Base-by-base conservation (phyloP, 768 basidiomycete species). In the Termitomyces eurrhizus region DNA sequence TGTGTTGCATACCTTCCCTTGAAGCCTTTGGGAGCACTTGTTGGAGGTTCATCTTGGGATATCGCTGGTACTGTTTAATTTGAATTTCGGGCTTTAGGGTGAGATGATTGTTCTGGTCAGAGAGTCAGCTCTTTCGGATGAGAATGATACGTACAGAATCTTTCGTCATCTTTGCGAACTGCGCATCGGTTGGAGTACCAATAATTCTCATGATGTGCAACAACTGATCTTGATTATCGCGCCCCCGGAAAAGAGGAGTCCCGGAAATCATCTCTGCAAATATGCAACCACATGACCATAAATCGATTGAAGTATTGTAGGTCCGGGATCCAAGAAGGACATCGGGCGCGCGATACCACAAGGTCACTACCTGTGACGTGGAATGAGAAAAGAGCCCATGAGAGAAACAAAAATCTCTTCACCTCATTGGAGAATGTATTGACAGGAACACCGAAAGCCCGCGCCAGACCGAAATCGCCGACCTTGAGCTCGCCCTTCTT, bases 201-300 rank as follows among this genome's bases (percentile, higher is more conserved):
- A 98, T 86, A 52, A 98, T 92, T 68, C 95, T 84, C 88, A 98
- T 95, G 70, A 99, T 99, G 68, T 96, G 94, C 49, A 94, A 80
- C n/a, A 99, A 79, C 71, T 99, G 97, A 73, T 99, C 97, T 65
- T 95, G 90, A 69, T 98, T 98, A 72, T 98, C 97, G 63, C 96
- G 80, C 24, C 97, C 97, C 64, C 96, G 83, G 82, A 99, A 99
- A 33, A 99, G 83, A 32, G 97, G 97, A 6, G 95, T 90, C 1
- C 97, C 97, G 21, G 92, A 89, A 61, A 99, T 98, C 96, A 99
- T 98, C 76, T 99, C 97, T 21, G 97, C 96, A 72, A 99, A 97
- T 70, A 99, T 99, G 72, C 97, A 98, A 11, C 97, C 97, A 59
- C 94, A 96, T 14, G 93, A 95, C 97, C 97, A 99, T 53, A 98